Conservation (phyloP, 371 early-diverging fungal species). For the Mortierella sp. region DNA sequence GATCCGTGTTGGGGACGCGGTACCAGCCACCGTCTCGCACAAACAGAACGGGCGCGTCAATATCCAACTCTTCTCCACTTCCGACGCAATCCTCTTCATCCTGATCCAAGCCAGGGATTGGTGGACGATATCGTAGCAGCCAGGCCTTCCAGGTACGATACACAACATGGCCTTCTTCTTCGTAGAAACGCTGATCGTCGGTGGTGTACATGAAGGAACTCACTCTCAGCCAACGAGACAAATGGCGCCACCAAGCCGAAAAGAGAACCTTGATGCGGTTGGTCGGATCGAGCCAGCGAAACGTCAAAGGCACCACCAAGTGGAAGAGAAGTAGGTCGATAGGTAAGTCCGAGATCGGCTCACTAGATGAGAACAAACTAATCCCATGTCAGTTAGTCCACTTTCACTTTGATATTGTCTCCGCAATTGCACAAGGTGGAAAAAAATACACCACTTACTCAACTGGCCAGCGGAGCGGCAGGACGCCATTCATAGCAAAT, state of each 20-base stretch:
- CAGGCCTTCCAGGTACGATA: constrained; percentile 66
- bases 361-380: constrained; percentile 57
- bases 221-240: constrained; percentile 74
- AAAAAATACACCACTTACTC: constrained; percentile 55
- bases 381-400: constrained; percentile 41
- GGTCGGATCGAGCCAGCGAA: constrained; percentile 61
- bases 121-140: constrained; percentile 51
- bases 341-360: constrained; percentile 79
- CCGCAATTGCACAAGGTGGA: no score
- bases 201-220: constrained; percentile 84
- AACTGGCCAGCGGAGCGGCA: constrained; percentile 67
- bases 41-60: constrained; percentile 66
- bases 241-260: constrained; percentile 69
- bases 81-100: constrained; percentile 13
- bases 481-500: constrained; percentile 46
- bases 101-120: constrained; percentile 42
- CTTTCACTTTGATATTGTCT: constrained; percentile 5
- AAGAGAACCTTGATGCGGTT: constrained; percentile 22
- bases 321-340: constrained; percentile 82
- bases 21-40: constrained; percentile 70
- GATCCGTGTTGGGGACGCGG: constrained; percentile 71
- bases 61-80: constrained; percentile 44
- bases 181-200: constrained; percentile 61
- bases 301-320: constrained; percentile 72
- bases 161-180: constrained; percentile 76